Conservation (phyloP, 2,329 filamentous ascomycete genomes). For the Hypoxylon sp. region DNA sequence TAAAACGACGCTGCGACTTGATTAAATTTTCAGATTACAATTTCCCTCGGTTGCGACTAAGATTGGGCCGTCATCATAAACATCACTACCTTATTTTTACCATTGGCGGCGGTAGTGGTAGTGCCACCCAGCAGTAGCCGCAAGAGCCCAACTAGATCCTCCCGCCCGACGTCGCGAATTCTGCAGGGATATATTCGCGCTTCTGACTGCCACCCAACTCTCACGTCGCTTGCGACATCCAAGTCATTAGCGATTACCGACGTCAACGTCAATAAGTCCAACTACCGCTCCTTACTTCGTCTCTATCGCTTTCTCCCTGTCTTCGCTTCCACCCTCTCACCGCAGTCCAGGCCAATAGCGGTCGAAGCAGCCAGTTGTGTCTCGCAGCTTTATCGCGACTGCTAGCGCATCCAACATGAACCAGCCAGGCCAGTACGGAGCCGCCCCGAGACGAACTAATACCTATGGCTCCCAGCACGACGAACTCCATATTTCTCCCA, state of each 20-base stretch:
- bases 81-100: slow-evolving; percentile 9
- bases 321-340: slow-evolving; percentile 21
- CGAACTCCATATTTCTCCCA: slow-evolving; percentile 67
- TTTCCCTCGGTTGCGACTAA: not conserved
- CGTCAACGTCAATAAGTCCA: slow-evolving; percentile 18
- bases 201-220: slow-evolving; percentile 22
- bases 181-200: slow-evolving; percentile 23
- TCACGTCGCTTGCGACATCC: slow-evolving; percentile 29
- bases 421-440: slow-evolving; percentile 55
- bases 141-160: slow-evolving; percentile 43
- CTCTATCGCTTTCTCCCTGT: slow-evolving; percentile 2
- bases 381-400: slow-evolving; percentile 39
- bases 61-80: not conserved
- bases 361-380: slow-evolving; percentile 23
- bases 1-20: not conserved
- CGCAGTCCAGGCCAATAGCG: slow-evolving; percentile 31
- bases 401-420: slow-evolving; percentile 53
- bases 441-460: slow-evolving; percentile 55
- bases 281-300: not conserved
- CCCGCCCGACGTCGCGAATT: slow-evolving; percentile 41
- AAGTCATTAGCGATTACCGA: slow-evolving; percentile 18
- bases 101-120: not conserved
- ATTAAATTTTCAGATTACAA: not conserved
- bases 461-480: slow-evolving; percentile 61
- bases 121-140: slow-evolving; percentile 18